These are phyloP conservation scores for Globisporangium okanoganense DNA, from an alignment of 352 stramenopile species.

Conservation along the genomic window DNA sequence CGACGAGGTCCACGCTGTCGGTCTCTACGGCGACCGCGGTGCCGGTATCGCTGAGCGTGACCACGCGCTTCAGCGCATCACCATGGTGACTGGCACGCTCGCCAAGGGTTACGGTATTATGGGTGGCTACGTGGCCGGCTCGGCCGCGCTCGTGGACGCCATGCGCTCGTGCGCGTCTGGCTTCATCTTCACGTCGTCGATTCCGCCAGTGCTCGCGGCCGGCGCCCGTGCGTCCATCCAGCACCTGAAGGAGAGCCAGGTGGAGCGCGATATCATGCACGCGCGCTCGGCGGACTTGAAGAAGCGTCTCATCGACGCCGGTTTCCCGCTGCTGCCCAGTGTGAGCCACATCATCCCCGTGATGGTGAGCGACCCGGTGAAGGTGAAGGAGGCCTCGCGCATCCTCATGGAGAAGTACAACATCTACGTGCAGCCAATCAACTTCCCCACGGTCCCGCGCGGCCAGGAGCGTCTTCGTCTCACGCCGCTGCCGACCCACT, in stretches of 20 bases:
- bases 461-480: conserved; percentile 89
- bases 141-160: conserved; percentile 77
- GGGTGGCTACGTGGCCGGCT: conserved; percentile 89
- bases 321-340: conserved; percentile 83
- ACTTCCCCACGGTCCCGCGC: conserved; percentile 88
- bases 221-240: conserved; percentile 74
- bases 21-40: conserved; percentile 84
- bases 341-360: conserved; percentile 89
- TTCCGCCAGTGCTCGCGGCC: conserved; percentile 83
- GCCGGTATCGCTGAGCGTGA: conserved; percentile 85
- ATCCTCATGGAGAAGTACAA: conserved; percentile 89
- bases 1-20: conserved; percentile 89
- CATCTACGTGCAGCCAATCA: conserved; percentile 92
- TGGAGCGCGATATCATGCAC: conserved; percentile 82
- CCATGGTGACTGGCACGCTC: conserved; percentile 88
- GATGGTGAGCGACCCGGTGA: conserved; percentile 85
- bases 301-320: conserved; percentile 72
- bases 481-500: conserved; percentile 85
- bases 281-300: conserved; percentile 81
- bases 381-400: conserved; percentile 86
- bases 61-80: conserved; percentile 82
- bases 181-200: conserved; percentile 91
- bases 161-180: conserved; percentile 84
- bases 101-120: conserved; percentile 91
- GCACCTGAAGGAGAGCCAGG: conserved; percentile 82